These are phyloP conservation scores for Polygonum aviculare DNA, from an alignment of 148 eudicot species.

Conservation along the genomic window DNA sequence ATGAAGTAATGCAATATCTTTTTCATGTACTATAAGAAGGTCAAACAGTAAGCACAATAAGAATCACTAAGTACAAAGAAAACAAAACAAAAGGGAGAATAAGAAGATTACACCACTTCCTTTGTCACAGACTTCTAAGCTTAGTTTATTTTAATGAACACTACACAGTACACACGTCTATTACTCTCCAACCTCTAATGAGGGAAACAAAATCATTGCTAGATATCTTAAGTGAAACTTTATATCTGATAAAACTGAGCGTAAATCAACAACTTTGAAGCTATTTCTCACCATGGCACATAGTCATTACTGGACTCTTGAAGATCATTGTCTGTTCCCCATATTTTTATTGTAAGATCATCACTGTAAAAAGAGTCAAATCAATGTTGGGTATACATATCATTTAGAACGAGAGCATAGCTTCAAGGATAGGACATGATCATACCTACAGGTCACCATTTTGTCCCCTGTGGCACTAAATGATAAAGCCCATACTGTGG, in stretches of 20 bases:
- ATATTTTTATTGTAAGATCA: constrained; percentile 80
- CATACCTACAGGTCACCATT: constrained; percentile 95
- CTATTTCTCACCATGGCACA: constrained; percentile 64
- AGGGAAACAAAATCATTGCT: not conserved
- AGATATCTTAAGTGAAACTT: not conserved
- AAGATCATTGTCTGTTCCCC: constrained; percentile 53
- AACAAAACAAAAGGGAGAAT: not conserved
- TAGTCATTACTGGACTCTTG: constrained; percentile 40
- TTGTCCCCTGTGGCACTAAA: constrained; percentile 73
- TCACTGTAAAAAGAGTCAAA: constrained; percentile 48
- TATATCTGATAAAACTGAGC: not conserved
- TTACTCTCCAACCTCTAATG: not conserved
- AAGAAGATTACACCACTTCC: not conserved
- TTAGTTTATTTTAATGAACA: not conserved
- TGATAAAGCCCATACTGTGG: constrained; percentile 86
- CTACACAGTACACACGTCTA: not conserved
- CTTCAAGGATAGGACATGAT: not conserved
- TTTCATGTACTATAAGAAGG: not conserved
- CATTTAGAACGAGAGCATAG: not conserved
- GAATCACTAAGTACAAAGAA: not conserved
- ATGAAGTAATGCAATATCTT: not conserved
- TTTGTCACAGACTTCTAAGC: not conserved
- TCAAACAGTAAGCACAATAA: not conserved
- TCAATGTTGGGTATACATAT: not conserved
- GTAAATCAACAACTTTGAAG: constrained; percentile 1